phyloP scores from a whole-genome alignment of 257 asterid genomes.

The Verbena officinalis region DNA sequence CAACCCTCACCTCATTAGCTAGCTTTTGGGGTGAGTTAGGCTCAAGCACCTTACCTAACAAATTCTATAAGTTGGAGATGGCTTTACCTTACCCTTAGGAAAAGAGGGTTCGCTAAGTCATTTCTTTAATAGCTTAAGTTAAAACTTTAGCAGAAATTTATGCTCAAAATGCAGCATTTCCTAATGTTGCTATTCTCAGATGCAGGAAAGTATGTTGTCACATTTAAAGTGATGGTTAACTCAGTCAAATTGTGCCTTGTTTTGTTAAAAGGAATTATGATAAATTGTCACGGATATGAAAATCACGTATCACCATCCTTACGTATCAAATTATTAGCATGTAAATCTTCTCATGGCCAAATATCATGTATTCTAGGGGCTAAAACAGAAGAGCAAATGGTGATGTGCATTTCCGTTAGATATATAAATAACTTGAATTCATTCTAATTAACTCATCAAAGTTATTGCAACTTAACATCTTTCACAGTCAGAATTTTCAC shows the following conservation, averaged over 20 bases:
- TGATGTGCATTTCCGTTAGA: background rate
- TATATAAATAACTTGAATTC: background rate
- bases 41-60: too few relatives aligned
- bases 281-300: background rate
- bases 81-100: background rate
- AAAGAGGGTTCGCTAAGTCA: background rate
- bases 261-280: background rate
- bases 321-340: background rate
- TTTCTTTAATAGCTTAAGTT: background rate
- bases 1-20: too few relatives aligned
- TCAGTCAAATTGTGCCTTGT: background rate
- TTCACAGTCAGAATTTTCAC: background rate
- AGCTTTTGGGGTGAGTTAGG: too few relatives aligned
- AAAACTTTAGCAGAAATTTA: background rate
- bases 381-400: constrained; percentile 7
- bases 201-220: background rate
- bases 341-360: background rate
- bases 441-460: background rate
- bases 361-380: background rate
- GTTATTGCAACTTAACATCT: background rate
- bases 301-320: background rate
- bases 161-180: background rate
- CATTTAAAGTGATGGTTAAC: background rate
- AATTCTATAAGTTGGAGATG: constrained; percentile 12
- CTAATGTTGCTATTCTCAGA: background rate